Evolutionary conservation across 345 rosid genomes (phyloP).

Genomic region (Diplotaxis tenuifolia): DNA sequence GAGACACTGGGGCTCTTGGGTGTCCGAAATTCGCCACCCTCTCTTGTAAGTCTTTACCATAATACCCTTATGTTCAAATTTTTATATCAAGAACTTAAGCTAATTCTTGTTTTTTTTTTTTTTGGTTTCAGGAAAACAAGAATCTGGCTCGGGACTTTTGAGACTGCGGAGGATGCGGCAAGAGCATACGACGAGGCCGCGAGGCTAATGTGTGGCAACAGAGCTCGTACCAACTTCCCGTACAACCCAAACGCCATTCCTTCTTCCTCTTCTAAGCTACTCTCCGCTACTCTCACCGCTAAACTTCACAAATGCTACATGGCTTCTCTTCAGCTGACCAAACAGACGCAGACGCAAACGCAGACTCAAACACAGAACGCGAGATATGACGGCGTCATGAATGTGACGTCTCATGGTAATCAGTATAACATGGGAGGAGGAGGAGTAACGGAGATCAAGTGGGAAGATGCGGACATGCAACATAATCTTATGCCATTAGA

Average conservation of each 20-base stretch:
- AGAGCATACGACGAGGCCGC: constrained; percentile 97
- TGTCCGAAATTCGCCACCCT: constrained; percentile 97
- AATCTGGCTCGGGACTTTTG: constrained; percentile 97
- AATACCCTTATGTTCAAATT: not conserved
- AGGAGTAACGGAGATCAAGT: constrained; percentile 40
- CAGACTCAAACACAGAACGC: not conserved
- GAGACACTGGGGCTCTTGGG: constrained; percentile 99
- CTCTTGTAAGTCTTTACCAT: constrained; percentile 51
- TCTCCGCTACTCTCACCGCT: constrained; percentile 86
- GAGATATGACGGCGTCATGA: not conserved
- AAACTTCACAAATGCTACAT: constrained; percentile 89
- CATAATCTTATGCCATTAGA: constrained; percentile 61
- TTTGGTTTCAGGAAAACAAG: constrained; percentile 73
- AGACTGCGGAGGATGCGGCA: constrained; percentile 96
- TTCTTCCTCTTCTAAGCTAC: constrained; percentile 76
- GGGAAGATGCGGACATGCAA: constrained; percentile 42
- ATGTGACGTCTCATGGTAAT: constrained; percentile 17
- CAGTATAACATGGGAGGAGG: constrained; percentile 26
- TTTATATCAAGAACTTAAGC: not conserved
- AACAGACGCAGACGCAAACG: constrained; percentile 43
- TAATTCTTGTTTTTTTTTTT: not conserved
- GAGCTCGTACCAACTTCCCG: constrained; percentile 93
- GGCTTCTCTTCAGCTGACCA: constrained; percentile 89
- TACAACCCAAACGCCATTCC: constrained; percentile 67
- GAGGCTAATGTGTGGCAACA: constrained; percentile 91